A percentile compares a stretch with the other conserved stretches of the same genome.
phyloP scores from a whole-genome alignment of 768 basidiomycete species.

The Lanmaoa rubissima region DNA sequence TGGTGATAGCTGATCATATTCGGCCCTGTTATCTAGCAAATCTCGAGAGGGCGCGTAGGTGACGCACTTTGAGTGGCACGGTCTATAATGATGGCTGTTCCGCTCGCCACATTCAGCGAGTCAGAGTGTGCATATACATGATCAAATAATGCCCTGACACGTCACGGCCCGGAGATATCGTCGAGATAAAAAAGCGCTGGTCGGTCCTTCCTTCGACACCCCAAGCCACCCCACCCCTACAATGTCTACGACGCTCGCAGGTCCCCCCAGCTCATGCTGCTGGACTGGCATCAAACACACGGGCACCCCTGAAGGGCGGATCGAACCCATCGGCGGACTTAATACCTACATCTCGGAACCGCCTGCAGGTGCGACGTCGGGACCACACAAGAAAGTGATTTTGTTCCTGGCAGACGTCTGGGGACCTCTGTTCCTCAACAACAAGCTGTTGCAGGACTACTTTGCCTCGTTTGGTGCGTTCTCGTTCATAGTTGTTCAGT shows the following conservation, averaged over 20 bases:
- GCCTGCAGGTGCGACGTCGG: slow-evolving; percentile 14
- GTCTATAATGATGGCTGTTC: background rate
- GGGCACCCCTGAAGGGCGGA: slow-evolving; percentile 45
- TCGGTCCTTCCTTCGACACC: background rate
- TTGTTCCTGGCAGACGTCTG: slow-evolving; percentile 57
- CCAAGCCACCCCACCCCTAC: background rate
- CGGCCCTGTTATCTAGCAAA: no score
- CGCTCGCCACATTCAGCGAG: background rate
- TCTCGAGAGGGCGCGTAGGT: no score
- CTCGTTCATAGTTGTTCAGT: background rate
- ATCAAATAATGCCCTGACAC: background rate
- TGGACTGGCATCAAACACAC: slow-evolving; percentile 48
- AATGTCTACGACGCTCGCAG: slow-evolving; percentile 37
- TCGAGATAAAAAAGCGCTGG: background rate
- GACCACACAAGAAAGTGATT: slow-evolving; percentile 42
- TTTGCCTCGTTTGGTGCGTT: slow-evolving; percentile 55
- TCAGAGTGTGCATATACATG: background rate
- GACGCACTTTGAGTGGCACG: no score
- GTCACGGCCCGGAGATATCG: background rate
- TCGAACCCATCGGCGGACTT: slow-evolving; percentile 44
- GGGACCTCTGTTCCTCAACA: slow-evolving; percentile 54
- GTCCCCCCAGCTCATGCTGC: slow-evolving; percentile 46
- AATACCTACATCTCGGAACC: slow-evolving; percentile 57
- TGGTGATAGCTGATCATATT: no score
- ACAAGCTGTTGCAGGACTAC: slow-evolving; percentile 58